These are phyloP conservation scores for Aureobasidium sp. DNA, from an alignment of 2,329 filamentous ascomycete species.

Conservation along the genomic window DNA sequence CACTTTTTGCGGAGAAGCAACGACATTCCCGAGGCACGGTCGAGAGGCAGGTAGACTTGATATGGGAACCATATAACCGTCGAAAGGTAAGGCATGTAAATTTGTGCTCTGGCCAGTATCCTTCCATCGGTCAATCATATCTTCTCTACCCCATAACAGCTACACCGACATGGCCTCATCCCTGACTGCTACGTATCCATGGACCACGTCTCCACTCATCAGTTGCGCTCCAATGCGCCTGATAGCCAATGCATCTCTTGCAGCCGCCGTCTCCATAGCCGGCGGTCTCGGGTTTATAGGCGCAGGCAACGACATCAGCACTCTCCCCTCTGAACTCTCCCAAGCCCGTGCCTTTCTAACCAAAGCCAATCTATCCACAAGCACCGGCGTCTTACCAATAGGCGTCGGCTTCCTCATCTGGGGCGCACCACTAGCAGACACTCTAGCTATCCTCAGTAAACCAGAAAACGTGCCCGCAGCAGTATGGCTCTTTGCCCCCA, in stretches of 20 bases:
- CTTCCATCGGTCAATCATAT: background rate
- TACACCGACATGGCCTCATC: background rate
- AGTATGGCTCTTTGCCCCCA: slow-evolving; percentile 61
- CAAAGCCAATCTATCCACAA: background rate
- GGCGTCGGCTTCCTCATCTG: slow-evolving; percentile 58
- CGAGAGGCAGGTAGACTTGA: background rate
- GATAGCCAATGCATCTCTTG: slow-evolving; percentile 50
- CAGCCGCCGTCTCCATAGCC: slow-evolving; percentile 52
- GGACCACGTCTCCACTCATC: slow-evolving; percentile 53
- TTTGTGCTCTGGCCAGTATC: background rate
- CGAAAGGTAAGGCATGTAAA: background rate
- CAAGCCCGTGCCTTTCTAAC: slow-evolving; percentile 22
- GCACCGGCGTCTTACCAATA: slow-evolving; percentile 38
- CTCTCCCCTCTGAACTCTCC: slow-evolving; percentile 25
- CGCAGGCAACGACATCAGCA: slow-evolving; percentile 31
- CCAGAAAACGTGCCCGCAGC: slow-evolving; percentile 48
- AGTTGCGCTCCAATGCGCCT: slow-evolving; percentile 62
- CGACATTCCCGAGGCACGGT: slow-evolving; percentile 13
- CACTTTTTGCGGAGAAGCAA: slow-evolving; percentile 11
- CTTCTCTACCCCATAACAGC: background rate
- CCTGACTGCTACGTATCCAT: slow-evolving; percentile 44
- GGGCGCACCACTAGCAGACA: slow-evolving; percentile 33
- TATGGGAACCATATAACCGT: background rate
- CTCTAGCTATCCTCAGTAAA: slow-evolving; percentile 45
- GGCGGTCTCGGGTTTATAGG: slow-evolving; percentile 40